Base-by-base conservation (phyloP, 495 filamentous ascomycete species). In the Hypoxylon crocopeplum region DNA sequence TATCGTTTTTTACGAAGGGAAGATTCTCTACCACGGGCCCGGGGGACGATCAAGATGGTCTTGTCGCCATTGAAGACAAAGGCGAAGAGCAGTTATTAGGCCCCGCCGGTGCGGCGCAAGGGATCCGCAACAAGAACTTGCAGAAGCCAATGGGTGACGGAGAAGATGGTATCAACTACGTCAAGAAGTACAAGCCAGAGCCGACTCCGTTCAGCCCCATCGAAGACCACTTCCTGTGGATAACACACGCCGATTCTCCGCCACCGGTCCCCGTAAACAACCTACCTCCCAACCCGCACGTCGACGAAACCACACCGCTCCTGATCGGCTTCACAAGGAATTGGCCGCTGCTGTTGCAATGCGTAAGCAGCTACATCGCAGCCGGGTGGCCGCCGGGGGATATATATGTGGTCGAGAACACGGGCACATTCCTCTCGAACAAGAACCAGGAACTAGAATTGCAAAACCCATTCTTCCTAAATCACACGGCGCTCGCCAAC, bases 371-470 rank as follows among this genome's bases (percentile, higher is more conserved):
- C 29, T 86, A 86, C 59, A 77, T 86, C 27, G 77, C 80, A 1
- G 81, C 84, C 0, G 84, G 84, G 7, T 87, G 84, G 84, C 84
- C 84, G 32, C 56, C 83, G 1, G 67, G 67, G 24, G 81, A 86
- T 50, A 86, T 87, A 51, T 80, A 80, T 48, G 76, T 87, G 5
- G 72, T 87, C 16, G 84, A 86, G 55, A 87, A 87, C 66, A 86
- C 83, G 7, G 84, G 84, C 1, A 76, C 77, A 7, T 84, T 87
- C 77, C 64, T 77, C 45, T 70, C 79, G 1, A 87, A 87, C 54
- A 52, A 62, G 29, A 62, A 76, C 7, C 71, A 71, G 0, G 64
- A 69, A 17, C 70, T 87, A 15, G 78, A 78, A 0, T 63, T 83
- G 0, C 81, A 86, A 39, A 87, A 87, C 50, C 84, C 84, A 0